These are phyloP conservation scores for Parietaria judaica DNA, from an alignment of 306 rosid genomes.

Conservation along the genomic window DNA sequence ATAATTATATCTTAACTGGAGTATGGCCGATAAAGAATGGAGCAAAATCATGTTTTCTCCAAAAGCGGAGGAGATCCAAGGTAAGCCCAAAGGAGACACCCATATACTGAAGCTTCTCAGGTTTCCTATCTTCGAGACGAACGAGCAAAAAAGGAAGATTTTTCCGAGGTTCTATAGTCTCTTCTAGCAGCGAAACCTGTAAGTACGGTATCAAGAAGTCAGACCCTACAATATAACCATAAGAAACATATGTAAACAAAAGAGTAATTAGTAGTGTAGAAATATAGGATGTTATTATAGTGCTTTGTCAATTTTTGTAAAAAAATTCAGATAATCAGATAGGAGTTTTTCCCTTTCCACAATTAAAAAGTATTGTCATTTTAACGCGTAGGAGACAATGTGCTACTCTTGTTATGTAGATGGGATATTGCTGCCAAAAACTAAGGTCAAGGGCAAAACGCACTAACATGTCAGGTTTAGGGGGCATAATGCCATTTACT, in stretches of 20 bases:
- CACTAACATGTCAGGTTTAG: too few relatives aligned
- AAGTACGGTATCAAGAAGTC: slow-evolving; percentile 12
- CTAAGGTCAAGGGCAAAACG: too few relatives aligned
- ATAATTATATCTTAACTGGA: slow-evolving; percentile 64
- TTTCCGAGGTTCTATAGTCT: slow-evolving; percentile 70
- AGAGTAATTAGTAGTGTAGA: too few relatives aligned
- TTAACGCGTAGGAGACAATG: too few relatives aligned
- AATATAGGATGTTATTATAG: too few relatives aligned
- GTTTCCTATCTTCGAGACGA: slow-evolving; percentile 77
- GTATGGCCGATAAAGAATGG: slow-evolving; percentile 89
- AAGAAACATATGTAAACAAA: slow-evolving; percentile 3
- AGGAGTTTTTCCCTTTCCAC: too few relatives aligned
- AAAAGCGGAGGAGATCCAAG: slow-evolving; percentile 78
- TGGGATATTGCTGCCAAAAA: too few relatives aligned
- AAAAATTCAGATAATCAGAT: too few relatives aligned
- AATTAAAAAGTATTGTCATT: too few relatives aligned
- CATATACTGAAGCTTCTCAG: slow-evolving; percentile 86
- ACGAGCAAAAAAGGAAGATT: slow-evolving; percentile 84
- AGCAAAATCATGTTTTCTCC: slow-evolving; percentile 86
- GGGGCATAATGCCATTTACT: too few relatives aligned
- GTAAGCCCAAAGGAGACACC: slow-evolving; percentile 98
- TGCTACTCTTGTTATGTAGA: too few relatives aligned
- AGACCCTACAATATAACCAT: neutral
- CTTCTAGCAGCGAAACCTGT: slow-evolving; percentile 87
- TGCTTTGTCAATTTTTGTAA: too few relatives aligned